Evolutionary conservation across 2,329 filamentous ascomycete species (phyloP), one percentile per base, ranked within the genome.

Genomic region (Colletotrichum sp.): DNA sequence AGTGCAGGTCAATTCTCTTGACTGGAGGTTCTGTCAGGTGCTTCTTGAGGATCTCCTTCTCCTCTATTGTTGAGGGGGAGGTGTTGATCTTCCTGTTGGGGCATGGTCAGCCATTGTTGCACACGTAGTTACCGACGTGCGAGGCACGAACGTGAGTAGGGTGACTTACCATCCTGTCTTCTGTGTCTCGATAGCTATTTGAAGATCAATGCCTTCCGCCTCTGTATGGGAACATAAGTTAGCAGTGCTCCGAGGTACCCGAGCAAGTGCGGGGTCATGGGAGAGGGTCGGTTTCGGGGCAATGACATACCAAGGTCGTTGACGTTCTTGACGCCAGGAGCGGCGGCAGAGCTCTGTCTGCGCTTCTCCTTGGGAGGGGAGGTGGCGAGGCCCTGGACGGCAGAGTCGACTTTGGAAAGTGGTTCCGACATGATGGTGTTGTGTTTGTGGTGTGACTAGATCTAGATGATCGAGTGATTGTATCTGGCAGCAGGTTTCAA

Each of bases 1-100:
- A 98, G 86, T 96, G 93, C 63, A 98, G 90, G 86, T 98, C 96
- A 86, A 98, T 96, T 89, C 95, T 96, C 91, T 97, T 98, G 85
- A 98, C 92, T 39, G 94, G 93, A 64, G 96, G 96, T 77, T 88
- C 93, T 81, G 94, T 93, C 80, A 98, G 92, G 77, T 90, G 88
- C 85, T 96, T 93, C 88, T 96, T 96, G 80, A 98, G 92, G 77
- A 94, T 91, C 34, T 96, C 93, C 82, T 94, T 94, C 80, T 98
- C 96, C 34, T 98, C 96, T 67, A 98, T 85, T 52, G 91, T 91
- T 77, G 89, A 87, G 57, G 95, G 91, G 44, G 96, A 96, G 71
- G 93, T 94, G 91, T 98, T 98, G 84, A 98, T 93, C 88, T 97
- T 98, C 96, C 96, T 98, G 75, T 69, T 48, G 8, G 6, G 32